phyloP scores from a whole-genome alignment of 495 filamentous ascomycete genomes.

The Hyaloscypha variabilis region DNA sequence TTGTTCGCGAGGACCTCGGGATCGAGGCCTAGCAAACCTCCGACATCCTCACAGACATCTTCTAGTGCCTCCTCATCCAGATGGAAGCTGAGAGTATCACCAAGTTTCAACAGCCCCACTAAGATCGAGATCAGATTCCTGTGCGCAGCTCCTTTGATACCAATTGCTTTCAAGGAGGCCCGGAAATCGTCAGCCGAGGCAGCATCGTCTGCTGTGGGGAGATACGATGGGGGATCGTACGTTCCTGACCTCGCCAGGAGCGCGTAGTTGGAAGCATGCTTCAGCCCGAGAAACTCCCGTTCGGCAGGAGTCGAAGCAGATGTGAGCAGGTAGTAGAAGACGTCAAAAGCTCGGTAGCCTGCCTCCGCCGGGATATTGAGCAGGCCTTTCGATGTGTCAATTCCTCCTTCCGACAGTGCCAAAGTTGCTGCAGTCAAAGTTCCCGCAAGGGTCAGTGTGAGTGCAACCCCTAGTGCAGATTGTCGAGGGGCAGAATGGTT shows the following conservation, averaged over 20 bases:
- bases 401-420: conserved; percentile 82
- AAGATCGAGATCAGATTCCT: conserved; percentile 81
- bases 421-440: conserved; percentile 74
- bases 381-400: conserved; percentile 81
- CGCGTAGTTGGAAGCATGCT: conserved; percentile 74
- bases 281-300: conserved; percentile 86
- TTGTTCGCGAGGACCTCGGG: conserved; percentile 80
- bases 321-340: conserved; percentile 95
- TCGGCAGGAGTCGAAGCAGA: conserved; percentile 88
- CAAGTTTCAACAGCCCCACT: conserved; percentile 86
- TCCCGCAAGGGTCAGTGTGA: conserved; percentile 81
- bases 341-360: conserved; percentile 95
- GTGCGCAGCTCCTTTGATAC: conserved; percentile 83
- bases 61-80: conserved; percentile 87
- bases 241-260: conserved; percentile 82
- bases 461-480: conserved; percentile 75
- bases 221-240: conserved; percentile 83
- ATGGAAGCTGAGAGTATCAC: conserved; percentile 82
- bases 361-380: conserved; percentile 76
- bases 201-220: conserved; percentile 91
- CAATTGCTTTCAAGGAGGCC: conserved; percentile 78
- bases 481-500: conserved; percentile 87
- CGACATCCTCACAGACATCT: conserved; percentile 87
- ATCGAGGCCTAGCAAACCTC: conserved; percentile 81
- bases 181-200: conserved; percentile 94